Evolutionary conservation across 2,329 filamentous ascomycete species (phyloP).

Genomic region (Alternaria solani): DNA sequence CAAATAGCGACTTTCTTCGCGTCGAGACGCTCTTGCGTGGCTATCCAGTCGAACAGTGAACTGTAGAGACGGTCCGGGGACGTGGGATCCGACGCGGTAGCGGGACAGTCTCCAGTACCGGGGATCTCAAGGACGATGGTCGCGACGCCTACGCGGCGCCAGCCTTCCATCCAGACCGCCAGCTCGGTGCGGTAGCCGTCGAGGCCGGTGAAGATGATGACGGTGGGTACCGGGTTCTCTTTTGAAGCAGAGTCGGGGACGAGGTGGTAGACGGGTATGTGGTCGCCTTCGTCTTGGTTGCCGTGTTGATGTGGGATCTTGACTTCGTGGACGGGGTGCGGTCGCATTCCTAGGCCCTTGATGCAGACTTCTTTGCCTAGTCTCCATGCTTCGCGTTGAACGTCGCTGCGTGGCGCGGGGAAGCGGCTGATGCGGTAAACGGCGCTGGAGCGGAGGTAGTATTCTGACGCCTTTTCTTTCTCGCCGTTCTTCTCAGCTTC

Average conservation of each 20-base stretch:
- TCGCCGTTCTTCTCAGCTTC: slow-evolving; percentile 60
- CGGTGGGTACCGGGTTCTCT: slow-evolving; percentile 57
- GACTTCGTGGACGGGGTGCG: slow-evolving; percentile 69
- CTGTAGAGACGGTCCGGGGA: slow-evolving; percentile 63
- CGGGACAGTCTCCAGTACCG: slow-evolving; percentile 66
- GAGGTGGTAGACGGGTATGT: slow-evolving; percentile 72
- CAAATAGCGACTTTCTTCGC: slow-evolving; percentile 60
- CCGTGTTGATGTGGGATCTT: slow-evolving; percentile 66
- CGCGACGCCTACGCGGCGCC: slow-evolving; percentile 59
- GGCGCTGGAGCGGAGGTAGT: slow-evolving; percentile 65
- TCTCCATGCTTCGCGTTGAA: slow-evolving; percentile 69
- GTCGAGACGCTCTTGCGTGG: slow-evolving; percentile 58
- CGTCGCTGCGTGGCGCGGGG: slow-evolving; percentile 60
- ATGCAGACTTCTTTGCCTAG: slow-evolving; percentile 70
- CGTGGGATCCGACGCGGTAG: slow-evolving; percentile 54
- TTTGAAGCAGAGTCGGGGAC: slow-evolving; percentile 59
- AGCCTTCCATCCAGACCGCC: slow-evolving; percentile 61
- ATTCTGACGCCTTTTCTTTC: slow-evolving; percentile 63
- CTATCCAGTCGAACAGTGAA: slow-evolving; percentile 64
- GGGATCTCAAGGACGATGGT: slow-evolving; percentile 64
- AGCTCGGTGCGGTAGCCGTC: slow-evolving; percentile 68
- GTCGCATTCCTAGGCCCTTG: slow-evolving; percentile 57
- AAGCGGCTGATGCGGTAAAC: slow-evolving; percentile 79
- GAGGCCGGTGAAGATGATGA: slow-evolving; percentile 66
- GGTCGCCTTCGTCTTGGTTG: slow-evolving; percentile 59